Evolutionary conservation across 192 early-diverging fungal genomes (phyloP).

Genomic region (Dimargaris xerosporica): DNA sequence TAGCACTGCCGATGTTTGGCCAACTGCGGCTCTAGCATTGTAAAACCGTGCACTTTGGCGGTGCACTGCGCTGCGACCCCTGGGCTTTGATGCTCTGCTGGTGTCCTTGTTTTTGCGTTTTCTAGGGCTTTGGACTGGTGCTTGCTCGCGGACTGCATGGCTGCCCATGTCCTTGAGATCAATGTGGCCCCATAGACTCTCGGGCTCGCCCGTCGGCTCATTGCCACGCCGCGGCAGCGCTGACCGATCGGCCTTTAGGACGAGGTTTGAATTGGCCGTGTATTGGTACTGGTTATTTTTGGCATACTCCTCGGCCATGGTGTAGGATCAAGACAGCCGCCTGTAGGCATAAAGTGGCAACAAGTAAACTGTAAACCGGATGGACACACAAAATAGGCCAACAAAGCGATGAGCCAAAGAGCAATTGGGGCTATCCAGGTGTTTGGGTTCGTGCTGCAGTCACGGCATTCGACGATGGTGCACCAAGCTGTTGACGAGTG

Average conservation of each 20-base stretch:
- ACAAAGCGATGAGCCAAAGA: no score
- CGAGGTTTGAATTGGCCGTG: constrained; percentile 89
- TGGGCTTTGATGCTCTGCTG: constrained; percentile 26
- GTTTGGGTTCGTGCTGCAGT: no score
- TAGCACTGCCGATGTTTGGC: constrained; percentile 35
- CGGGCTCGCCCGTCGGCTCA: constrained; percentile 91
- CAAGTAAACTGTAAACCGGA: no score
- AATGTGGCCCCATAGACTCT: constrained; percentile 77
- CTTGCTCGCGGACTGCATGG: constrained; percentile 48
- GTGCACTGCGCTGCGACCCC: constrained; percentile 32
- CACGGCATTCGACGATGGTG: no score
- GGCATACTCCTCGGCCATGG: constrained; percentile 50
- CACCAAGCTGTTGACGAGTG: no score
- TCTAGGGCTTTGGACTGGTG: constrained; percentile 33
- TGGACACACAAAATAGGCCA: no score
- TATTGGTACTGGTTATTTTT: constrained; percentile 61
- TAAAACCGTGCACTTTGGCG: constrained; percentile 22
- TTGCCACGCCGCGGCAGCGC: constrained; percentile 65
- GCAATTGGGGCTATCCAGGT: no score
- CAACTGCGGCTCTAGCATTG: constrained; percentile 12
- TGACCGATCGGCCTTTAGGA: constrained; percentile 79
- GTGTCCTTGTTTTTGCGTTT: constrained; percentile 50
- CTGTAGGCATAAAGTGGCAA: no score
- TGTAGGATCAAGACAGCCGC: background rate
- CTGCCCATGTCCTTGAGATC: constrained; percentile 74